Conservation (phyloP, 768 basidiomycete species). For the Lactarius vividus region DNA sequence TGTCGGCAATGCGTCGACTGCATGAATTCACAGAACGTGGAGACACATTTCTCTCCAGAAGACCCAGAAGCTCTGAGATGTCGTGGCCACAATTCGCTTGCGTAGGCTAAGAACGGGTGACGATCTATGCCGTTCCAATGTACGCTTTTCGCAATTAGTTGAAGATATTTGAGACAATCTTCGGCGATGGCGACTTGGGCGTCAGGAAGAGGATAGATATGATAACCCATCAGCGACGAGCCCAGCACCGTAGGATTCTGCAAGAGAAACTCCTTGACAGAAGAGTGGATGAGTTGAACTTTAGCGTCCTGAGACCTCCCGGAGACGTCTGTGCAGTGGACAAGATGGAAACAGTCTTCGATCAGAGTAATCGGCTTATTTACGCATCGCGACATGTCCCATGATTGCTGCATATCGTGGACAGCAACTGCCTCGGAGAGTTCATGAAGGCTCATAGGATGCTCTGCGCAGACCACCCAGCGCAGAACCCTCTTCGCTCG, state of each 20-base stretch:
- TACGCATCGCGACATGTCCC: constrained; percentile 11
- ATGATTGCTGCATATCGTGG: constrained; percentile 8
- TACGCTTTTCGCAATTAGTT: not conserved
- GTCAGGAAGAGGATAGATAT: constrained; percentile 6
- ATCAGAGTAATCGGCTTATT: constrained; percentile 4
- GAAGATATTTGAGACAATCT: constrained; percentile 12
- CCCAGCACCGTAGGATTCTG: not conserved
- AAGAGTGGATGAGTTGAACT: constrained; percentile 12
- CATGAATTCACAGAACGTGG: constrained; percentile 3
- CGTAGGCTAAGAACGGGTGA: not conserved
- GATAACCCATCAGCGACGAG: not conserved
- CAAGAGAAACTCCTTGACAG: constrained; percentile 13
- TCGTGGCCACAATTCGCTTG: constrained; percentile 8
- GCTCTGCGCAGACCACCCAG: constrained; percentile 5
- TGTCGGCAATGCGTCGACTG: not conserved
- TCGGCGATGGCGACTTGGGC: not conserved
- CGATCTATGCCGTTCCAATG: not conserved
- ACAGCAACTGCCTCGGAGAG: constrained; percentile 8
- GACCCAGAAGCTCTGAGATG: constrained; percentile 7
- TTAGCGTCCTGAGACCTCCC: not conserved
- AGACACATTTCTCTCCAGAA: not conserved
- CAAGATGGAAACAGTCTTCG: constrained; percentile 15
- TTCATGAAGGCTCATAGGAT: constrained; percentile 2
- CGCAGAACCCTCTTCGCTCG: constrained; percentile 9
- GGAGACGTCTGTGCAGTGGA: constrained; percentile 1